Evolutionary conservation across 805 yeast species (phyloP), one percentile per base, ranked within the genome.

Genomic region (Maudiozyma bulderi): DNA sequence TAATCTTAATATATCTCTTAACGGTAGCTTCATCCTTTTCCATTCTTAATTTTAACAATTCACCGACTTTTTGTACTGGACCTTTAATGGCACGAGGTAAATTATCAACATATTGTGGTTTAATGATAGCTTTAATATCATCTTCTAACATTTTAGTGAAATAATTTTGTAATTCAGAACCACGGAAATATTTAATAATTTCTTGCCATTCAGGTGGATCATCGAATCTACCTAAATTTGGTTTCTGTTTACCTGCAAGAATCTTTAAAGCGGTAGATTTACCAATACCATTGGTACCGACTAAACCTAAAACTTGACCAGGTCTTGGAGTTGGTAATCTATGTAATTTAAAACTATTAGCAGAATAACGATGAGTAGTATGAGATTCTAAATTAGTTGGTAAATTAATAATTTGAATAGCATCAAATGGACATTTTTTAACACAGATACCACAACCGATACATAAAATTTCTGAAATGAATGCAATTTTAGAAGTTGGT

Each of bases 391-490:
- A 77, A 68, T 93, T 90, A 14, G 98, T 91, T 55, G 99, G 99
- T 67, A 93, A 76, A 66, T 93, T 93, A 74, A 93, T 93, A 66
- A 93, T 93, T 64, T 80, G 85, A 62, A 93, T 90, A 54, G 99
- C 99, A 62, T 91, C 96, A 65, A 93, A 93, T 32, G 99, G 99
- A 72, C 99, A 93, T 68, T 89, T 93, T 71, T 93, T 93, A 47
- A 90, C 96, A 78, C 99, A 93, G 60, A 93, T 93, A 89, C 99
- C 99, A 77, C 99, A 93, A 67, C 99, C 99, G 60, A 93, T 91
- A 77, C 99, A 93, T 65, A 93, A 74, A 39, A 74, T 86, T 67
- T 93, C 99, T 14, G 96, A 86, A 51, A 93, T 87, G 68, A 90
- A 93, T 13, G 98, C 96, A 63, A 93, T 87, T 65, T 93, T 93